A percentile compares a stretch with the other conserved stretches of the same genome.
Evolutionary conservation across 1,139 yeast species (phyloP).

Genomic region (Candida tropicalis): DNA sequence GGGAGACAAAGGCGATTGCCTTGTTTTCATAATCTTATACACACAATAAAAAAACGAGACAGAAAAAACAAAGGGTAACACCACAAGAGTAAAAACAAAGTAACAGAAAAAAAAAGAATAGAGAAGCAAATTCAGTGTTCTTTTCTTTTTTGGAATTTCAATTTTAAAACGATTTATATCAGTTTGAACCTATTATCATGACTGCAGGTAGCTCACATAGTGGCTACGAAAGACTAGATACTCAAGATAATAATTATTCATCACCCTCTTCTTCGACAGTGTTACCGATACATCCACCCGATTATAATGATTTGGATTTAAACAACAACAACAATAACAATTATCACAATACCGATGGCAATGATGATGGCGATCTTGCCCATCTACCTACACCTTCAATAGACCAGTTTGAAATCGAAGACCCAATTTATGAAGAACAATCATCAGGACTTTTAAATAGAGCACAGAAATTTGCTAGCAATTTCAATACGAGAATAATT

Average conservation of each 20-base stretch:
- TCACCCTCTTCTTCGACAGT: constrained; percentile 18
- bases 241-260: constrained; percentile 2
- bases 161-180: too few species aligned
- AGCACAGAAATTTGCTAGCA: constrained; percentile 36
- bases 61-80: too few species aligned
- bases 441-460: constrained; percentile 26
- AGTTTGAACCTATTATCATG: too few species aligned
- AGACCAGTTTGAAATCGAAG: constrained; percentile 49
- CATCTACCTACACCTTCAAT: constrained; percentile 18
- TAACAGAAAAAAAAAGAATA: too few species aligned
- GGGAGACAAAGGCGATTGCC: too few species aligned
- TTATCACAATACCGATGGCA: too few species aligned
- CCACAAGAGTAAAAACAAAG: too few species aligned
- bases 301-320: constrained; percentile 26
- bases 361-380: not conserved
- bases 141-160: not conserved
- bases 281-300: constrained; percentile 29
- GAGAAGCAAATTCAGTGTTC: too few species aligned
- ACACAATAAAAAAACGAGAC: too few species aligned
- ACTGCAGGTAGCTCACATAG: constrained; percentile 5
- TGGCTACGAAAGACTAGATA: constrained; percentile 8
- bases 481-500: constrained; percentile 48
- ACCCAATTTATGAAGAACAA: constrained; percentile 23
- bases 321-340: too few species aligned
- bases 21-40: too few species aligned